Evolutionary conservation across 1,284 basidiomycete species (phyloP).

Genomic region (Rhodotorula sp.): DNA sequence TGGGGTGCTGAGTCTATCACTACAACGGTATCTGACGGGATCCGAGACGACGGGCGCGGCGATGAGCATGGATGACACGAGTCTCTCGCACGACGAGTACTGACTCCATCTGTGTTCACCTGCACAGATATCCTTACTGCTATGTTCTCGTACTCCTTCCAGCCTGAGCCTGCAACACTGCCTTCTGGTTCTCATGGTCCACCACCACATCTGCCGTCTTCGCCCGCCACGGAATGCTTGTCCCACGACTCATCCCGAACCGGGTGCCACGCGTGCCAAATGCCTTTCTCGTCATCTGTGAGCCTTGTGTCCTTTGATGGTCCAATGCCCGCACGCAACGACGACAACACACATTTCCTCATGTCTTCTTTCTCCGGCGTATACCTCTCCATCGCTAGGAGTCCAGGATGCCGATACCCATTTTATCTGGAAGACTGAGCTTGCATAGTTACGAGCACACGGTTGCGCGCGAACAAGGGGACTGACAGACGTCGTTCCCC

Average conservation of each 20-base stretch:
- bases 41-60: not conserved
- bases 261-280: too few species aligned
- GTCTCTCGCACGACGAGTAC: not conserved
- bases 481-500: not conserved
- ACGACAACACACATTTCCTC: conserved; percentile 3
- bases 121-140: too few species aligned
- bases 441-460: not conserved
- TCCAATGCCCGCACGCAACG: not conserved
- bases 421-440: not conserved
- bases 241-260: not conserved
- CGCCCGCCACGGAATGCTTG: too few species aligned
- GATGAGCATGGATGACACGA: not conserved
- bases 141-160: too few species aligned
- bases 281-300: not conserved
- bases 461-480: not conserved
- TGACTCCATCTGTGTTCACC: not conserved
- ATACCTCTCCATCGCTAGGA: conserved; percentile 1
- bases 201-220: too few species aligned
- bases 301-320: too few species aligned
- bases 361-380: conserved; percentile 27
- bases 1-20: not conserved
- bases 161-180: too few species aligned
- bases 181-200: too few species aligned
- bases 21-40: conserved; percentile 23
- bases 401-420: conserved; percentile 7